These are phyloP conservation scores for Schoenoplectus tabernaemontani DNA, from an alignment of 202 grass and related monocot genomes.

Conservation along the genomic window DNA sequence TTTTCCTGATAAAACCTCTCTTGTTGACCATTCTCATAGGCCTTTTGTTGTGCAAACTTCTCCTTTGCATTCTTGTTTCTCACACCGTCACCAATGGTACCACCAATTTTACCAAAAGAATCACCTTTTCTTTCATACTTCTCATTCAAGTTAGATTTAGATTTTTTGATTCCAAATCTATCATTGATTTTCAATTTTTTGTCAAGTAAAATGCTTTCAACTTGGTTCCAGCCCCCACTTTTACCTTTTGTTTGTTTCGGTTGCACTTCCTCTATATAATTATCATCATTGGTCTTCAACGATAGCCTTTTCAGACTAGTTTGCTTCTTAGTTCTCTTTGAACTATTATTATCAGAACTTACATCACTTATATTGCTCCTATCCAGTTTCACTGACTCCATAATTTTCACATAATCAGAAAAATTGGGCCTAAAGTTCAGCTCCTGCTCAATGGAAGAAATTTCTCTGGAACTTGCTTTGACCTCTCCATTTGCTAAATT, in stretches of 20 bases:
- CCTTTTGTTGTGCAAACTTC: constrained; percentile 20
- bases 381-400: constrained; percentile 84
- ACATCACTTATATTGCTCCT: constrained; percentile 37
- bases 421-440: constrained; percentile 67
- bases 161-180: constrained; percentile 1
- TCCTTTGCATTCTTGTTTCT: constrained; percentile 20
- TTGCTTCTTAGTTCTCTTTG: constrained; percentile 27
- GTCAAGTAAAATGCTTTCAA: constrained; percentile 43
- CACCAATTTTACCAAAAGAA: constrained; percentile 24
- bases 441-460: constrained; percentile 69
- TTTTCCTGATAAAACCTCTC: neutral
- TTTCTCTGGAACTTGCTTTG: constrained; percentile 7
- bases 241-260: neutral
- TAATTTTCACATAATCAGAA: constrained; percentile 91
- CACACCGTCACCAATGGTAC: constrained; percentile 13
- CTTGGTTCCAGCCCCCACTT: constrained; percentile 5
- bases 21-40: constrained; percentile 10
- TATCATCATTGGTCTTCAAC: constrained; percentile 27
- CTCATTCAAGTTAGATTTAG: neutral
- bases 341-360: constrained; percentile 21
- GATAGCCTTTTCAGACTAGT: constrained; percentile 26
- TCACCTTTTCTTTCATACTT: constrained; percentile 19
- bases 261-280: constrained; percentile 20
- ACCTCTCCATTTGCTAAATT: constrained; percentile 24
- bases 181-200: constrained; percentile 24